These are phyloP conservation scores for Striga asiatica DNA, from an alignment of 257 asterid species.

Conservation along the genomic window DNA sequence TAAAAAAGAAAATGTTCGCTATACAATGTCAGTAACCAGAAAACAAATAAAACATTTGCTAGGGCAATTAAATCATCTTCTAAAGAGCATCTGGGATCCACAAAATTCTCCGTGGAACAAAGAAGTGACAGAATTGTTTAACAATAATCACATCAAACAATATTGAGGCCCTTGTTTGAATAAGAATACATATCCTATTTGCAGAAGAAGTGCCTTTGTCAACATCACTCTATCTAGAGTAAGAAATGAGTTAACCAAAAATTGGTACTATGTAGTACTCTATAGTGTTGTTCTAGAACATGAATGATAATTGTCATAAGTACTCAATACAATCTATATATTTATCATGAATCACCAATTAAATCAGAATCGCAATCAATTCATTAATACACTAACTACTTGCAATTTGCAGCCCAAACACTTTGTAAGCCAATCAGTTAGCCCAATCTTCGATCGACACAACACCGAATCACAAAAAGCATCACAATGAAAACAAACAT, in stretches of 20 bases:
- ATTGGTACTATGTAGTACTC: not conserved
- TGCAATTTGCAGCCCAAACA: not conserved
- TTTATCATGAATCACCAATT: conserved; percentile 1
- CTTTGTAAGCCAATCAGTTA: not conserved
- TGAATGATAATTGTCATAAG: not conserved
- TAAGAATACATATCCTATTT: not conserved
- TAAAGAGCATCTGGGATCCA: not conserved
- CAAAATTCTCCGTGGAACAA: not conserved
- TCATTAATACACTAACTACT: not conserved
- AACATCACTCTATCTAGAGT: not conserved
- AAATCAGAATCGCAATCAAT: not conserved
- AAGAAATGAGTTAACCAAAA: not conserved
- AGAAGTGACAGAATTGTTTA: not conserved
- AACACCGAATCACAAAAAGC: not conserved
- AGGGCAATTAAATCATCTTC: not conserved
- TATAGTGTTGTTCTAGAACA: not conserved
- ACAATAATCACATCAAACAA: not conserved
- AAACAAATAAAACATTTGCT: not conserved
- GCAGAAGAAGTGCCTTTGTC: not conserved
- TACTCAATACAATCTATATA: not conserved
- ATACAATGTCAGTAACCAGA: not conserved
- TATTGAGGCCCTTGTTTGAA: not conserved
- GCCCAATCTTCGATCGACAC: not conserved
- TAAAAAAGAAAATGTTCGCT: not conserved
- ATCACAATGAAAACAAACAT: conserved; percentile 2